These are phyloP conservation scores for Aspergillus campestris DNA, from an alignment of 495 filamentous ascomycete species.

Conservation along the genomic window DNA sequence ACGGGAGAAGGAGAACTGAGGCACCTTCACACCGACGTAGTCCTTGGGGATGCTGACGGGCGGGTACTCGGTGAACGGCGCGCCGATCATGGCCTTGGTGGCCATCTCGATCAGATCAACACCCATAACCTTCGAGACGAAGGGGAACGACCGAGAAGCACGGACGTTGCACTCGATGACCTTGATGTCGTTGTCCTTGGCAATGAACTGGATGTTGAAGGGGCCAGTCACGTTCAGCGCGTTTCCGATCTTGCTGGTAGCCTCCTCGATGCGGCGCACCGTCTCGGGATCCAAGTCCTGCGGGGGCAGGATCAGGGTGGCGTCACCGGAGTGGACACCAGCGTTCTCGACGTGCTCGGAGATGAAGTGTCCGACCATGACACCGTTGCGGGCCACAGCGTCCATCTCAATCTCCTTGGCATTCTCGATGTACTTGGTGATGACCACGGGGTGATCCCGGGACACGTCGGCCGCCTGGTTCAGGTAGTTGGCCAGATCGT, in stretches of 20 bases:
- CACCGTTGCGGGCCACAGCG: conserved; percentile 80
- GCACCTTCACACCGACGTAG: conserved; percentile 95
- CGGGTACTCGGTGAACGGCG: conserved; percentile 77
- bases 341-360: conserved; percentile 97
- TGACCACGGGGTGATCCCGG: conserved; percentile 96
- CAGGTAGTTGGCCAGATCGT: conserved; percentile 84
- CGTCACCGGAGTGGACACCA: conserved; percentile 96
- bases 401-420: conserved; percentile 98
- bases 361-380: conserved; percentile 85
- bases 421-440: conserved; percentile 97
- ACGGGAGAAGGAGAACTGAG: conserved; percentile 97
- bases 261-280: conserved; percentile 83
- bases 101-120: conserved; percentile 98
- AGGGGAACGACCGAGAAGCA: conserved; percentile 93
- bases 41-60: conserved; percentile 62
- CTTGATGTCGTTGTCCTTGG: conserved; percentile 99
- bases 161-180: conserved; percentile 99
- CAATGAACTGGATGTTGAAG: conserved; percentile 99
- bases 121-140: conserved; percentile 98
- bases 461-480: conserved; percentile 85
- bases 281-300: conserved; percentile 90
- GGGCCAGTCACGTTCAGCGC: conserved; percentile 95
- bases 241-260: conserved; percentile 88
- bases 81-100: conserved; percentile 89
- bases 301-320: conserved; percentile 90